Conservation (phyloP, 2,329 filamentous ascomycete species). For the Fusarium globosum region DNA sequence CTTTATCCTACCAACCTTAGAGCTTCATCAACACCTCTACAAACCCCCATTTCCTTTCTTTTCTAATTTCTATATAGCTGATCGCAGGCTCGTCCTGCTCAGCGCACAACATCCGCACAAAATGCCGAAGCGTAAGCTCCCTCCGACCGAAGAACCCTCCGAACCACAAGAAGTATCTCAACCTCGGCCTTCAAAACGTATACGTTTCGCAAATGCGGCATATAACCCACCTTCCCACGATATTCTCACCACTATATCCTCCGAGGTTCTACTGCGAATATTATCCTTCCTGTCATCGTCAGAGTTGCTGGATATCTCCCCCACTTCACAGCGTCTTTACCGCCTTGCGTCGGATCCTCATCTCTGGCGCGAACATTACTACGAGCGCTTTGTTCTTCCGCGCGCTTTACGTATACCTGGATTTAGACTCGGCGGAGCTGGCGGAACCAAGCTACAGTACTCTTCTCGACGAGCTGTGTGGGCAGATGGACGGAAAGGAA, state of each 20-base stretch:
- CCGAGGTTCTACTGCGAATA: conserved; percentile 88
- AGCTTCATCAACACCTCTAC: not conserved
- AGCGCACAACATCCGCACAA: not conserved
- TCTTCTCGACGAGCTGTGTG: conserved; percentile 57
- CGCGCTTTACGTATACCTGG: conserved; percentile 81
- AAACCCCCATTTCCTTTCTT: not conserved
- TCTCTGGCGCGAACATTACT: conserved; percentile 92
- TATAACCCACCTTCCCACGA: conserved; percentile 56
- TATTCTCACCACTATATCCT: conserved; percentile 78
- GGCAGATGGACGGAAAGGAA: conserved; percentile 58
- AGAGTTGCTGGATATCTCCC: conserved; percentile 70
- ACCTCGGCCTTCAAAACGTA: conserved; percentile 39
- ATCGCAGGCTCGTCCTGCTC: conserved; percentile 25
- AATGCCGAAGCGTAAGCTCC: conserved; percentile 46
- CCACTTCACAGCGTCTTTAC: conserved; percentile 80
- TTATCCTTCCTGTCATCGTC: conserved; percentile 79
- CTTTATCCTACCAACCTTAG: conserved; percentile 3
- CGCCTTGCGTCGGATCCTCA: conserved; percentile 82
- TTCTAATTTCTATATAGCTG: not conserved
- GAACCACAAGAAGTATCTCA: conserved; percentile 1
- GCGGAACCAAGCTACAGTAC: conserved; percentile 55
- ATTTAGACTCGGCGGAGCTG: conserved; percentile 55
- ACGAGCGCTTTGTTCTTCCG: conserved; percentile 85
- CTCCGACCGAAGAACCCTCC: conserved; percentile 11
- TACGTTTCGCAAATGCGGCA: conserved; percentile 23